phyloP scores from a whole-genome alignment of 768 basidiomycete species.

The Termitomyces sp. region DNA sequence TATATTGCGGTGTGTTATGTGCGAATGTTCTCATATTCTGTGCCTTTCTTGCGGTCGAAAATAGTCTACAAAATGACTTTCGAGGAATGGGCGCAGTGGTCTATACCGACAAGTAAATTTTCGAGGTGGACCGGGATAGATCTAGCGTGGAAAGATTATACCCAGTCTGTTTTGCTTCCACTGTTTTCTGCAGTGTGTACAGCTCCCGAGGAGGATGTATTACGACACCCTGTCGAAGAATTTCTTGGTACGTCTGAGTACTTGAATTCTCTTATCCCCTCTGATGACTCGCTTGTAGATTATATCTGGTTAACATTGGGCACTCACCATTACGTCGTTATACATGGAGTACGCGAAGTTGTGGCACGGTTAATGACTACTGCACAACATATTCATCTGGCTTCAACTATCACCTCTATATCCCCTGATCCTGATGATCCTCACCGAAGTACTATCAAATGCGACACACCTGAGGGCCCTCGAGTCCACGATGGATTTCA shows the following conservation, averaged over 20 bases:
- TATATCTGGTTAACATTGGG: constrained; percentile 67
- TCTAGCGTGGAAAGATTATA: constrained; percentile 45
- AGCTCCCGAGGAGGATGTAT: constrained; percentile 48
- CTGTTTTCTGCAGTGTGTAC: constrained; percentile 75
- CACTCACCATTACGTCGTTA: constrained; percentile 64
- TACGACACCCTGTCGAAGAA: constrained; percentile 56
- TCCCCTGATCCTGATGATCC: constrained; percentile 29
- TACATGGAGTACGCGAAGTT: constrained; percentile 54
- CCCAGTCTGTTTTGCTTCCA: constrained; percentile 49
- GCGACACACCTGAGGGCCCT: constrained; percentile 22
- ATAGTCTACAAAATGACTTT: constrained; percentile 34
- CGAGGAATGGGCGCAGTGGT: constrained; percentile 40
- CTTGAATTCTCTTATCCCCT: neutral
- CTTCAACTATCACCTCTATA: constrained; percentile 45
- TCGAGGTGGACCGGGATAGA: constrained; percentile 44
- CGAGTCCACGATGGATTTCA: constrained; percentile 45
- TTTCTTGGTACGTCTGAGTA: constrained; percentile 47
- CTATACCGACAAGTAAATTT: constrained; percentile 35
- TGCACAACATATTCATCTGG: constrained; percentile 50
- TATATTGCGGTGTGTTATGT: constrained; percentile 42
- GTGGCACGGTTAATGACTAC: constrained; percentile 42
- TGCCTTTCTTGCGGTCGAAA: constrained; percentile 35
- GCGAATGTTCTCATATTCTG: constrained; percentile 34
- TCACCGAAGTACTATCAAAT: constrained; percentile 33
- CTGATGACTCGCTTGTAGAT: constrained; percentile 32